These are phyloP conservation scores for Pythium pectinolyticum DNA, from an alignment of 352 stramenopile genomes.

Conservation along the genomic window DNA sequence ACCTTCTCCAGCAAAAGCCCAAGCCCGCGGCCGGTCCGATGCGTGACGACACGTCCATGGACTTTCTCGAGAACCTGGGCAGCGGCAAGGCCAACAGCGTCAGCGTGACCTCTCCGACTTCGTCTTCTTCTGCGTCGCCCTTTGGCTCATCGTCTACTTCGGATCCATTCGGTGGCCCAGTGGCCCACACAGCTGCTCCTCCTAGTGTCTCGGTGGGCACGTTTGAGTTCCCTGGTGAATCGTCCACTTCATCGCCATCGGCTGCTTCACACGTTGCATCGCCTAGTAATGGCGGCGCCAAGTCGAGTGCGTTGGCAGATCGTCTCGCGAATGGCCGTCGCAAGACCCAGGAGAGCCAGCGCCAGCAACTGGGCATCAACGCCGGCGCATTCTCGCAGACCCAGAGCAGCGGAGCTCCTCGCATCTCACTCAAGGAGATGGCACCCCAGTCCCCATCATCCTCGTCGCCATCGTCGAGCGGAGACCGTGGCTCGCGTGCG, in stretches of 20 bases:
- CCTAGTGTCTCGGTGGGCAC: slow-evolving; percentile 5
- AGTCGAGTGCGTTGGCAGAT: slow-evolving; percentile 64
- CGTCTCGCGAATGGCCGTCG: slow-evolving; percentile 60
- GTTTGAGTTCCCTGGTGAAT: slow-evolving; percentile 25
- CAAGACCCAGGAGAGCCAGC: slow-evolving; percentile 70
- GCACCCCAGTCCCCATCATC: slow-evolving; percentile 14
- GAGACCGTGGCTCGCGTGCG: slow-evolving; percentile 18
- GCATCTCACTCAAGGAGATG: slow-evolving; percentile 70
- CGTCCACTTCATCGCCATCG: not conserved
- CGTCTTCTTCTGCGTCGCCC: slow-evolving; percentile 8
- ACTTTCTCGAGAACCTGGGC: slow-evolving; percentile 65
- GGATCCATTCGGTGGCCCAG: slow-evolving; percentile 36
- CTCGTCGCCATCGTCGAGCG: not conserved
- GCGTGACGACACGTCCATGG: slow-evolving; percentile 57
- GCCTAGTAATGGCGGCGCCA: slow-evolving; percentile 26
- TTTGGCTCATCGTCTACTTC: slow-evolving; percentile 15
- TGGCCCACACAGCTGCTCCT: not conserved
- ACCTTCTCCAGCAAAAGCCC: slow-evolving; percentile 73
- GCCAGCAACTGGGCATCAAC: slow-evolving; percentile 59
- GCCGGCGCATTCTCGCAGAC: slow-evolving; percentile 48
- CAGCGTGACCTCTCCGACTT: slow-evolving; percentile 29
- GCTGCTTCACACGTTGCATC: not conserved
- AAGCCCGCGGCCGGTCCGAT: slow-evolving; percentile 30
- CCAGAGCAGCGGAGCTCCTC: slow-evolving; percentile 27
- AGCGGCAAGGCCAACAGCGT: slow-evolving; percentile 35